Evolutionary conservation across 768 basidiomycete species (phyloP).

Genomic region (Pisolithus microcarpus): DNA sequence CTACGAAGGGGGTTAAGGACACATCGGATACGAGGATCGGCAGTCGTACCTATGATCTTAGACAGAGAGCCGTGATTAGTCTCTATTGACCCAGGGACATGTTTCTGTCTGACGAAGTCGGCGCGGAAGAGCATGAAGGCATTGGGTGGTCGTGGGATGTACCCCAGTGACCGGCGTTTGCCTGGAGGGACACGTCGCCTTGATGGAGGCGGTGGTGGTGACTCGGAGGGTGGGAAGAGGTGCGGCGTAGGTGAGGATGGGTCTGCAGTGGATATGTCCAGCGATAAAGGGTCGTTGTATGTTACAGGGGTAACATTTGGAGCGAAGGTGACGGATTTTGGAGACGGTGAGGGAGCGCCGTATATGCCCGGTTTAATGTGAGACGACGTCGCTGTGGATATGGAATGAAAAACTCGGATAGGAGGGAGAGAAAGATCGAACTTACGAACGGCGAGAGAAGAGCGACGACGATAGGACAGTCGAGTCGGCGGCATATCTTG

Average conservation of each 20-base stretch:
- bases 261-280: conserved; percentile 14
- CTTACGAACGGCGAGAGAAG: conserved; percentile 28
- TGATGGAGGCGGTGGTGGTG: conserved; percentile 31
- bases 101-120: conserved; percentile 36
- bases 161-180: conserved; percentile 54
- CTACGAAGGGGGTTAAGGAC: conserved; percentile 9
- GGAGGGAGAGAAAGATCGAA: neutral
- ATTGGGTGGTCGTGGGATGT: conserved; percentile 24
- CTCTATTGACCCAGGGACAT: conserved; percentile 45
- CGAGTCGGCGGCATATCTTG: conserved; percentile 30
- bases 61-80: conserved; percentile 43
- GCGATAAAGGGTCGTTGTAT: conserved; percentile 30
- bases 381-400: conserved; percentile 20
- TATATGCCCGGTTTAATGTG: conserved; percentile 51
- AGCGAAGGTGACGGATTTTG: conserved; percentile 54
- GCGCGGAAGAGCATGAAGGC: conserved; percentile 33
- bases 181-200: conserved; percentile 50
- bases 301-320: conserved; percentile 55
- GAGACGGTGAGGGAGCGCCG: conserved; percentile 32
- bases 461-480: conserved; percentile 34
- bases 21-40: neutral
- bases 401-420: neutral
- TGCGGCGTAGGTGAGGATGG: conserved; percentile 28
- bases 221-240: conserved; percentile 50
- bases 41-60: conserved; percentile 36